Evolutionary conservation across 345 rosid species (phyloP), one percentile per base, ranked within the genome.

Genomic region (Noccaea caerulescens): DNA sequence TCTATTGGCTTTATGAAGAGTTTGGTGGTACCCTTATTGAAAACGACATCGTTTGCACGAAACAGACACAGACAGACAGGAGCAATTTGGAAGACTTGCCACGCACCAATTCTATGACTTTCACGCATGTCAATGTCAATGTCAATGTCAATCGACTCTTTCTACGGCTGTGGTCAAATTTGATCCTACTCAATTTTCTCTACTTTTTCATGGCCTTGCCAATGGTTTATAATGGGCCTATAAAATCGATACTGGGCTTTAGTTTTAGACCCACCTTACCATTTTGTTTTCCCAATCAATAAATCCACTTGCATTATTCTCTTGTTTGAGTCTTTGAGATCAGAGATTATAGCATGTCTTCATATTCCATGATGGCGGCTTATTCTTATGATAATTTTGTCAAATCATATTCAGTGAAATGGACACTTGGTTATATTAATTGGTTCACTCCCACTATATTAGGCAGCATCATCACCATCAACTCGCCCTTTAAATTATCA

Each of bases 371-470:
- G 43, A 50, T 73, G 44, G 53, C 34, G 44, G 53, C 34, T 61
- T 54, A 62, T 44, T 13, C 16, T 20, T 56, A 25, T 32, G 54
- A 49, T 59, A 50, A 16, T 46, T 20, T 41, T 58, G 72, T 18
- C 62, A 13, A 42, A 74, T 66, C 68, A 42, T 58, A 58, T 20
- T 46, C 33, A 67, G 34, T 59, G 49, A 59, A 66, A 74, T 10
- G 3, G 68, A 74, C 57, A 67, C 34, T 67, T 67, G 49, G 14
- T 52, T 74, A 12, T 59, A 34, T 20, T 20, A 20, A 50, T 66
- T 12, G 62, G 34, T 33, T 52, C 1, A 54, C 37, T 52, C 43
- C 33, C 73, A 75, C 63, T 54, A 55, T 13, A 30, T 3, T 44
- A 69, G 8, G 45, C 34, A 27, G 30, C 42, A 60, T 36, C 62